These are phyloP conservation scores for Helotiales sp. DNA, from an alignment of 2,329 filamentous ascomycete genomes.

Conservation along the genomic window DNA sequence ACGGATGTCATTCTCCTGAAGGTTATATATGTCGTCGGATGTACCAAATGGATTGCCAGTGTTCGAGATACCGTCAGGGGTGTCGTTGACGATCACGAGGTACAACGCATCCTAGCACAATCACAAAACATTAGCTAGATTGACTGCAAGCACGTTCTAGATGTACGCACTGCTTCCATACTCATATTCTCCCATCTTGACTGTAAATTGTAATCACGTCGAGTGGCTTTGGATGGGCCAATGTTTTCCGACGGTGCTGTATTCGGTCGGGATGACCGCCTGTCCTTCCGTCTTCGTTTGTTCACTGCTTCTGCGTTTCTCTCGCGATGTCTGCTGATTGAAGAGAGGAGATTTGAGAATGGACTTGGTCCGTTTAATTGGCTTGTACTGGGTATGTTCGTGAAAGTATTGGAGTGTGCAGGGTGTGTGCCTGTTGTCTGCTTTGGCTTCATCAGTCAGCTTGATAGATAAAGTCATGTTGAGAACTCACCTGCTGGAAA, in stretches of 20 bases:
- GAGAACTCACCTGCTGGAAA: background rate
- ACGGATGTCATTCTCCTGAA: no score
- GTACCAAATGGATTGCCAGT: background rate
- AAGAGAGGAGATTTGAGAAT: background rate
- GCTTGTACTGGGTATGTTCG: no score
- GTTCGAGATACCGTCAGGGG: background rate
- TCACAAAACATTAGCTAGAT: background rate
- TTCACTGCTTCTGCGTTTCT: background rate
- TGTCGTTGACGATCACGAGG: constrained; percentile 3
- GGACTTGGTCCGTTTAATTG: background rate
- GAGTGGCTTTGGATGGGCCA: background rate
- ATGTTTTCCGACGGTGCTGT: background rate
- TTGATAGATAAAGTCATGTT: background rate
- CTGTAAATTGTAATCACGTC: background rate
- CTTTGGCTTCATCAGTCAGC: background rate
- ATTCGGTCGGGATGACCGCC: background rate
- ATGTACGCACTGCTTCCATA: background rate
- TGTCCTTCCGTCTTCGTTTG: background rate
- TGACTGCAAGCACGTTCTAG: background rate
- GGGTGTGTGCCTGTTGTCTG: background rate
- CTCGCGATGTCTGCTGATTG: background rate
- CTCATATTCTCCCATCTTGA: background rate
- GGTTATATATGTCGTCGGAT: background rate
- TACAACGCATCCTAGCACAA: background rate
- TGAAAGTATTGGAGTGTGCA: background rate